Base-by-base conservation (phyloP, 1,284 basidiomycete species). In the Blastosporella zonata region DNA sequence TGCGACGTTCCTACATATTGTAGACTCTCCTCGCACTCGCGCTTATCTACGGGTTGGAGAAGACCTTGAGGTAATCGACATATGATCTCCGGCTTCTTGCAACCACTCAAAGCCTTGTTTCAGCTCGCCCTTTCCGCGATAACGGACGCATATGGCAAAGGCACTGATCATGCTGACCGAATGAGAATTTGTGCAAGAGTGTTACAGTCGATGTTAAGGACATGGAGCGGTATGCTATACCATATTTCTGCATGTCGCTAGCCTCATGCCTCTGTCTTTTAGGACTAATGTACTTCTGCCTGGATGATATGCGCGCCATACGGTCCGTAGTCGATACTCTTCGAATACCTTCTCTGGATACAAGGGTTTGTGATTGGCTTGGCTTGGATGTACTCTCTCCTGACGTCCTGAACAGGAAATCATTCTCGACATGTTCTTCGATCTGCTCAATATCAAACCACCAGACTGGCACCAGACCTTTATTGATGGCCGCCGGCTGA, bases 221-320 rank as follows among this genome's bases (percentile, higher is more conserved):
- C 90, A 8, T 99, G 96, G 95, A 88, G 90, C 54, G 96, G 95
- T 93, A 59, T 47, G 86, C 70, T 23, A 15, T 35, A 38, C 28
- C 35, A 15, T 23, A 37, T 33, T 20, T 52, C 27, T 10, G 46
- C 36, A 15, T 17, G 15, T 21, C 23, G 15, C 36, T 28, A 20
- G 18, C 17, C 47, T 29, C 6, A 50, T 54, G 41, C 39, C 47
- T 60, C 22, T 17, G 39, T n/a, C n/a, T n/a, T 20, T 9, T 21
- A 70, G 94, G 94, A 6, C 67, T 99, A 25, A 84, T 98, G 76
- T 98, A 97, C 65, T 85, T 97, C 56, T 97, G 93, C 67, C 85
- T 95, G 80, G 81, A 95, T 62, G 81, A 92, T 59, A 87, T 89
- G 72, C 75, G 83, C 15, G 92, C 94, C 0, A 86, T 99, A 53